Base-by-base conservation (phyloP, 257 asterid genomes). In the Plantago ovata region DNA sequence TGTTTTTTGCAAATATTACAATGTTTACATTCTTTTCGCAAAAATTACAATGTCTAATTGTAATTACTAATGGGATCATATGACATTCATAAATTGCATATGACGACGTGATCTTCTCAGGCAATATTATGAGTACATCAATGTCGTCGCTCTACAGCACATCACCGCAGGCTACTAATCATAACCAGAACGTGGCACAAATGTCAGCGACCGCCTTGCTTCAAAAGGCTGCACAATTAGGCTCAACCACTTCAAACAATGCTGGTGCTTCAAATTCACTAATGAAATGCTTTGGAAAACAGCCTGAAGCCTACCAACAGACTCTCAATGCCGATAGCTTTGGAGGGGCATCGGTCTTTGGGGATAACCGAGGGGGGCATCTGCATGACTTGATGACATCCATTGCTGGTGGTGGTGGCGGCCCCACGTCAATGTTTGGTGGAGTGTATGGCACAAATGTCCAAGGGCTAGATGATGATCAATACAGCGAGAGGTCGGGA, bases 131-230 rank as follows among this genome's bases (percentile, higher is more conserved):
- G 78, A 79, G 71, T 53, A 69, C 76, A 0, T 74, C 84, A 6
- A 71, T 79, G 51, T 90, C 93, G 36, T 78, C 90, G 13, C 81
- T 85, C 7, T 82, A 79, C 79, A 81, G 84, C 77, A 46, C 57
- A 33, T 61, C 87, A 3, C 67, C 87, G 3, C 70, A 69, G 38
- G 60, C 70, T 56, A 56, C 45, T n/a, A n/a, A n/a, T 18, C 82
- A 72, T 21, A 65, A 13, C 56, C 65, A 36, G 0, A 10, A 18
- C 40, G 21, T 66, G 6, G 38, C 77, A 12, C 87, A 83, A 52
- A 75, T 83, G 93, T 88, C 96, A 0, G 96, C 96, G 3, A 88
- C 96, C 0, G 95, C 95, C 1, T 75, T 88, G 6, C 95, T 88
- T 46, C 96, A 88, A 18, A 81, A 85, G 60, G 96, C 96, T 0